Base-by-base conservation (phyloP, 768 basidiomycete genomes). In the Lentinula sp. region DNA sequence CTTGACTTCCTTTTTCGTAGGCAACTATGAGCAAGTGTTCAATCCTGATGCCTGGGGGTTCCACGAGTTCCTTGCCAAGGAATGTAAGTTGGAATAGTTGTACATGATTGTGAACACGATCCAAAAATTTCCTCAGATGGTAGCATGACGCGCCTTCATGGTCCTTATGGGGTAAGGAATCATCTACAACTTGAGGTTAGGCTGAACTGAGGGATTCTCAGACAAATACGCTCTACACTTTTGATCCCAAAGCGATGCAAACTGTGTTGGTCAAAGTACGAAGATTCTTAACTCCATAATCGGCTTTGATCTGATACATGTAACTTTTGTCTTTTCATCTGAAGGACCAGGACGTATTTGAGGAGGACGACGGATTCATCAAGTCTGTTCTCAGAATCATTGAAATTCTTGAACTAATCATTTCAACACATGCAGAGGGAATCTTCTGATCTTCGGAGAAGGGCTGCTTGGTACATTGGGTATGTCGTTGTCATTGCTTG, bases 301-400 rank as follows among this genome's bases (percentile, higher is more conserved):
- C 4, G 8, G 10, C 18, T 20, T 13, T 3, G n/a, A 18, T n/a
- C 35, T 36, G 12, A 28, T 20, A 16, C 7, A 48, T 9, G 37
- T 28, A 28, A 32, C 16, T 18, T 23, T 10, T 36, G 20, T 18
- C 6, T 9, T 28, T 50, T 13, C 20, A 8, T 37, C 48, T 32
- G 9, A n/a, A 49, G 48, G 39, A 59, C 13, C 45, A 32, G 35
- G 46, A 50, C 12, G 48, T 60, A 6, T 60, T 51, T 36, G 59
- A 60, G 48, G 59, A 60, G 52, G 18, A 10, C 13, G 49, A 51
- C n/a, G 36, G 50, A 12, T 60, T 60, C 37, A 60, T 52, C 13
- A 12, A 60, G 59, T 59, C 4, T 13, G 16, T 50, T 6, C 23
- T 23, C 36, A 15, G 8, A 12, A 10, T 60, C 10, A 18, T 0